Base-by-base conservation (phyloP, 1,139 yeast species). In the Suhomyces maxii region DNA sequence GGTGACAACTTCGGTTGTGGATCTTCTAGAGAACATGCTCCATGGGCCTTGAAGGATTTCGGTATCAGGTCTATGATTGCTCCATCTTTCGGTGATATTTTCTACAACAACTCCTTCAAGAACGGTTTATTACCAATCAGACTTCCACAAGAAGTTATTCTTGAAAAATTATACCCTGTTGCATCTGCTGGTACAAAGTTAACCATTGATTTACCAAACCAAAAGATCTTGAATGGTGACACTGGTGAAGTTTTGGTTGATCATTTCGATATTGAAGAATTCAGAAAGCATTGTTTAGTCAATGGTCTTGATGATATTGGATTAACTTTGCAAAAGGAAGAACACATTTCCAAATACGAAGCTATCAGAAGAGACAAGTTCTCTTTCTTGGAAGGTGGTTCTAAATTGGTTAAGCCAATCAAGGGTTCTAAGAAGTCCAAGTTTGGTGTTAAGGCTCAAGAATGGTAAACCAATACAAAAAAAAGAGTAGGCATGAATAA, bases 1-100 rank as follows among this genome's bases (percentile, higher is more conserved):
- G 99, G 99, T 66, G 96, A 89, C 66, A 93, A 93, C 75, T 93
- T 93, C 65, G 99, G 99, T 55, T 93, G 99, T 76, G 99, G 99
- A 60, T 91, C 98, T 37, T 90, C 97, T 6, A 89, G 99, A 79
- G 99, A 93, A 69, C 99, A 93, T 62, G 99, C 99, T 25, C 98
- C 99, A 49, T 93, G 99, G 99, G 99, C 99, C 3, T 79, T 93
- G 56, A 91, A 89, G 61, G 99, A 93, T 71, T 93, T 93, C 61
- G 99, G 99, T 66, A 90, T 93, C 68, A 85, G 88, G 68, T 86
- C 93, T 53, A 87, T 93, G 64, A 90, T 93, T 69, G 98, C 99
- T 5, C 98, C 98, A 50, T 89, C 97, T 1, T 93, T 91, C 60
- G 99, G 99, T 65, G 99, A 93, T 69, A 93, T 93, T 60, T 93